Percentiles rank a stretch among this genome's conserved stretches.
phyloP scores from a whole-genome alignment of 2,329 filamentous ascomycete species.

The Ophiosphaerella korrae region DNA sequence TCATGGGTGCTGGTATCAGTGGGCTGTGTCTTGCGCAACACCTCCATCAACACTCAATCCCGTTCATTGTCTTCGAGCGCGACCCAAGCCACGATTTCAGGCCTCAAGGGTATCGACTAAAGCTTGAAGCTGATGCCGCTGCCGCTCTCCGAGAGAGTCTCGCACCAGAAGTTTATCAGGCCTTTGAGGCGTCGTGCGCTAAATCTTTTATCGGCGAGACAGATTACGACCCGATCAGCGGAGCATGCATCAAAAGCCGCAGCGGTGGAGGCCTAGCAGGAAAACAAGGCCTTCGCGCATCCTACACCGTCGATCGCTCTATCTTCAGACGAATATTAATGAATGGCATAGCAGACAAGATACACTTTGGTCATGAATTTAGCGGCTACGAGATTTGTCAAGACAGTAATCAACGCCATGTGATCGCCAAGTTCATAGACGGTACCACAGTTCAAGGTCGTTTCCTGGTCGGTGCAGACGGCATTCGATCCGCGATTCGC shows the following conservation, averaged over 20 bases:
- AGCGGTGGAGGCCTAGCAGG: neutral
- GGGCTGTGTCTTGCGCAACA: conserved; percentile 25
- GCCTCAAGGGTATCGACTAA: conserved; percentile 21
- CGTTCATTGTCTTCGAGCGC: conserved; percentile 25
- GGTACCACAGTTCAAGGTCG: conserved; percentile 52
- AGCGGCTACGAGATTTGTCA: neutral
- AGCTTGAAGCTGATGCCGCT: conserved; percentile 5
- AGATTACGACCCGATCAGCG: conserved; percentile 1
- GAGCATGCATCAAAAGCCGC: conserved; percentile 2
- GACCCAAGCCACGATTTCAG: conserved; percentile 7
- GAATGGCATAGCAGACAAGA: conserved; percentile 43
- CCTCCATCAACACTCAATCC: conserved; percentile 15
- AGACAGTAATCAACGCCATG: conserved; percentile 8
- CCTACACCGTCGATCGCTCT: conserved; percentile 9
- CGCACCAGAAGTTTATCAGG: neutral
- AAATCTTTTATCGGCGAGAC: conserved; percentile 3
- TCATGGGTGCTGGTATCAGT: conserved; percentile 21
- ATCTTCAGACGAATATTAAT: conserved; percentile 7
- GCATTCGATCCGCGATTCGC: conserved; percentile 38
- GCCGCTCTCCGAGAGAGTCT: neutral
- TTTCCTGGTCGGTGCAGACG: conserved; percentile 58
- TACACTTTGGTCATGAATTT: neutral
- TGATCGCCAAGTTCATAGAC: conserved; percentile 51
- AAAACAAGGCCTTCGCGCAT: neutral
- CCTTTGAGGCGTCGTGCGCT: conserved; percentile 13